Percentiles rank a stretch among this genome's conserved stretches.
phyloP scores from a whole-genome alignment of 2,329 filamentous ascomycete species.

The Teratosphaeria destructans region DNA sequence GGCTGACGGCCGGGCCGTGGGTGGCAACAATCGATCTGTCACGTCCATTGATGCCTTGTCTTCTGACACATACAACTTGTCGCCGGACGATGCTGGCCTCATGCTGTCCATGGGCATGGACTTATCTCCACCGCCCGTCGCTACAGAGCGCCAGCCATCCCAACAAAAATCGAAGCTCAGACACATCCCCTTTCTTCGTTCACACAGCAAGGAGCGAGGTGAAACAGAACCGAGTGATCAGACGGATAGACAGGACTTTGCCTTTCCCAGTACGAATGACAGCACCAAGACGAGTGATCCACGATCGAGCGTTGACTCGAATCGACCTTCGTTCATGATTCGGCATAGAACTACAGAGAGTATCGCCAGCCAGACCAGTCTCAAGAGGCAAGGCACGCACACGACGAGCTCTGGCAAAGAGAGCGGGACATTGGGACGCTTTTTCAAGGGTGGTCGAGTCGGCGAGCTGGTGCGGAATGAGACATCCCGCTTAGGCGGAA shows the following conservation, averaged over 20 bases:
- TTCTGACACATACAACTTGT: slow-evolving; percentile 5
- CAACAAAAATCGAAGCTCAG: slow-evolving; percentile 18
- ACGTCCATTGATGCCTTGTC: neutral
- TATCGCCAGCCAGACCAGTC: slow-evolving; percentile 29
- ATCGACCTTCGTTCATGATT: slow-evolving; percentile 19
- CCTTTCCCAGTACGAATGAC: slow-evolving; percentile 7
- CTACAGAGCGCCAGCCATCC: neutral
- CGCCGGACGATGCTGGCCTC: slow-evolving; percentile 1
- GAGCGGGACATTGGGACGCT: slow-evolving; percentile 50
- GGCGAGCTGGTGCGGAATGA: slow-evolving; percentile 62
- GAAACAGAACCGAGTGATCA: slow-evolving; percentile 10
- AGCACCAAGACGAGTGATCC: slow-evolving; percentile 10
- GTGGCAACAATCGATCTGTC: neutral
- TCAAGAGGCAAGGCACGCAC: slow-evolving; percentile 16
- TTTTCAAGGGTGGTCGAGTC: slow-evolving; percentile 69
- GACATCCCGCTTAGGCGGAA: slow-evolving; percentile 50
- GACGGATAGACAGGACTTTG: slow-evolving; percentile 23
- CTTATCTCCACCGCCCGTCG: slow-evolving; percentile 2
- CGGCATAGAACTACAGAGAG: slow-evolving; percentile 36
- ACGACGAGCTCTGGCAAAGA: slow-evolving; percentile 22
- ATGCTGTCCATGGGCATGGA: neutral
- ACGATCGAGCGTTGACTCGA: slow-evolving; percentile 27
- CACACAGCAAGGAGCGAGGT: slow-evolving; percentile 24
- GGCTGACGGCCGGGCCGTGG: slow-evolving; percentile 10
- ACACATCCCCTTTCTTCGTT: slow-evolving; percentile 33